phyloP scores from a whole-genome alignment of 306 rosid genomes.

The Crataegus laevigata region DNA sequence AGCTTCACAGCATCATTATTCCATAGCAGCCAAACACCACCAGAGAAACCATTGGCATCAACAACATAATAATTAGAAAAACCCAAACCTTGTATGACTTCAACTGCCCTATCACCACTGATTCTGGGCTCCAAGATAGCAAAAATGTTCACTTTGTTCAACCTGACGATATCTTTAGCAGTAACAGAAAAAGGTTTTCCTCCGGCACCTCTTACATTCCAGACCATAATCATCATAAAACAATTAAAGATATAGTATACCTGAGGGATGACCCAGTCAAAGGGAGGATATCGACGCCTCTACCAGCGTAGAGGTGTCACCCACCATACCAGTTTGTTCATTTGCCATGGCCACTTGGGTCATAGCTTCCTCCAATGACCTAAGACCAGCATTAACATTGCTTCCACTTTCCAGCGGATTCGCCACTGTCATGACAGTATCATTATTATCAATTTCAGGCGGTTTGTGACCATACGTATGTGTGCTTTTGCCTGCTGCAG shows the following conservation, averaged over 20 bases:
- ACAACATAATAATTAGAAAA: neutral
- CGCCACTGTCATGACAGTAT: too few species aligned
- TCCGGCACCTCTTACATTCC: neutral
- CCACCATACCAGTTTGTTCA: too few species aligned
- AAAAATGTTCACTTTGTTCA: neutral
- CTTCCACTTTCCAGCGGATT: too few species aligned
- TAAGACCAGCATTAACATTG: too few species aligned
- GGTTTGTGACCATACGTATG: too few species aligned
- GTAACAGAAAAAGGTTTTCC: neutral
- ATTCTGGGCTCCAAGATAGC: neutral
- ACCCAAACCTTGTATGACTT: neutral
- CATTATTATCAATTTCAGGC: too few species aligned
- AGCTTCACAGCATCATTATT: neutral
- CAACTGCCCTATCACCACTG: neutral
- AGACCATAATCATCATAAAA: neutral
- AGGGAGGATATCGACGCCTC: too few species aligned
- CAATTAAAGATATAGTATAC: accelerated
- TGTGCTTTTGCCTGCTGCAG: too few species aligned
- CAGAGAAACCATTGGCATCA: neutral
- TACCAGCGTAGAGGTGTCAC: too few species aligned
- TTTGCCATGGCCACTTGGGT: too few species aligned
- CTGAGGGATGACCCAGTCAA: too few species aligned
- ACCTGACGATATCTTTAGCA: neutral
- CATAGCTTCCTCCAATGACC: too few species aligned
- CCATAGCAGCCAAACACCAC: neutral